Evolutionary conservation across 768 basidiomycete genomes (phyloP), one percentile per base, ranked within the genome.

Genomic region (Podaxis sp.): DNA sequence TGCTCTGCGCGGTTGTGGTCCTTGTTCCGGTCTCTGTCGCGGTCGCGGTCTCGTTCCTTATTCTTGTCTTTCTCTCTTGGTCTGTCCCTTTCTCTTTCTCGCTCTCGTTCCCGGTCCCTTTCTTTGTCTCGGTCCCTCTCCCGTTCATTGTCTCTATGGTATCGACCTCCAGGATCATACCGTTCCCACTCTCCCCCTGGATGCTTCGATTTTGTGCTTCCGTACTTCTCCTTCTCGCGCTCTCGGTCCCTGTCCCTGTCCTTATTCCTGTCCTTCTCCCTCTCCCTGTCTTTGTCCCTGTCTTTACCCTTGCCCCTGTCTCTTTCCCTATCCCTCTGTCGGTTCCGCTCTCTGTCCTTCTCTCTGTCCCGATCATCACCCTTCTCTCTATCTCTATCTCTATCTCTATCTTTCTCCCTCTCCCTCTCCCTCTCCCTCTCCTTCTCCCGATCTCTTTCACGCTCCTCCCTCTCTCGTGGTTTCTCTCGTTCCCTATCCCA

Each of bases 121-220:
- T 69, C 65, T 51, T 55, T 59, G 51, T 67, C 63, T 22, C 67
- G 37, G 27, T 66, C 64, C 8, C 53, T 60, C 33, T 69, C 70
- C 40, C 64, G 49, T 15, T 66, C 64, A 8, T 17, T 8, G 17
- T 61, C 36, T 27, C 52, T 19, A 12, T 57, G 33, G 33, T 33
- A 2, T n/a, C 61, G 51, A 37, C 57, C 60, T n/a, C 66, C 55
- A 17, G 66, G 63, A n/a, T 66, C 57, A 17, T 68, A 64, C 17
- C 55, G 17, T 8, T 43, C 41, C 41, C 13, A 15, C 1, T 43
- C 41, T 15, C n/a, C n/a, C 41, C 2, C 41, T n/a, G 15, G 13
- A n/a, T 43, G 8, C 33, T 33, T 33, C 33, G 33, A 33, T 9
- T 9, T 33, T 3, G 33, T 33, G 13, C 49, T 29, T 13, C 57